Conservation (phyloP, 1,284 basidiomycete genomes). For the Pseudozyma sp. region DNA sequence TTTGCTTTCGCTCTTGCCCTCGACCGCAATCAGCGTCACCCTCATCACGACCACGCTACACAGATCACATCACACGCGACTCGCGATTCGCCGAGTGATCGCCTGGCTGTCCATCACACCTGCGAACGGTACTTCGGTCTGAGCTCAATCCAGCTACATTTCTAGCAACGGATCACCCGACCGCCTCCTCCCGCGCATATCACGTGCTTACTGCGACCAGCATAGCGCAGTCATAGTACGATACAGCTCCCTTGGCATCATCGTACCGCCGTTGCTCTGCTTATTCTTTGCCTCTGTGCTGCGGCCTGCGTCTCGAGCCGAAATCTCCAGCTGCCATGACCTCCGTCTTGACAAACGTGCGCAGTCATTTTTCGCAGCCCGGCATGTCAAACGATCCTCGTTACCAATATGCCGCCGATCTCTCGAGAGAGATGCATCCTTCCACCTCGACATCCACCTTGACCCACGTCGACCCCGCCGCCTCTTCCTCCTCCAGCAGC, state of each 20-base stretch:
- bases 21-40: too few species aligned
- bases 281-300: neutral
- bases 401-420: conserved; percentile 35
- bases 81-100: too few species aligned
- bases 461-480: conserved; percentile 6
- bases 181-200: neutral
- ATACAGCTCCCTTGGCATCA: neutral
- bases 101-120: too few species aligned
- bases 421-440: conserved; percentile 16
- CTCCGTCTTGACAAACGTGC: conserved; percentile 42
- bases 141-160: too few species aligned
- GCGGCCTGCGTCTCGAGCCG: neutral
- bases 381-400: conserved; percentile 49
- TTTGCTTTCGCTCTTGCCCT: too few species aligned
- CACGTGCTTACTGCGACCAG: neutral
- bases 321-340: conserved; percentile 37
- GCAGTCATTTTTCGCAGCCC: conserved; percentile 41
- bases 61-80: too few species aligned
- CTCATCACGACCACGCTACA: too few species aligned
- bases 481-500: conserved; percentile 18
- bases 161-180: conserved; percentile 8
- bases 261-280: neutral
- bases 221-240: neutral
- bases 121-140: too few species aligned
- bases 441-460: conserved; percentile 16